phyloP scores from a whole-genome alignment of 164 flowering plant genomes.

The Liriodendron chinense region DNA sequence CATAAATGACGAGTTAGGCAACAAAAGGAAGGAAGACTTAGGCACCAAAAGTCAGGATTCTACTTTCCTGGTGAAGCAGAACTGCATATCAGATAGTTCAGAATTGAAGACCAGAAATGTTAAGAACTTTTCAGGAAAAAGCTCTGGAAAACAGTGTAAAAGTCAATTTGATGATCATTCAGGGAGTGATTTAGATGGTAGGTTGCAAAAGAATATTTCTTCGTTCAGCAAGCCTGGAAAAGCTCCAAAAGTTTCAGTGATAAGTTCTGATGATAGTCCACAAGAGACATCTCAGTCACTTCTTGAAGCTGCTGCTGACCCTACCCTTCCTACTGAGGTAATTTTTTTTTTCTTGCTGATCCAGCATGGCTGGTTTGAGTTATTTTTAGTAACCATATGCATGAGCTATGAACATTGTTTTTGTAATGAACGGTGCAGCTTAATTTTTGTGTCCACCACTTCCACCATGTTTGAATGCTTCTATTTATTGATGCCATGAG shows the following conservation, averaged over 20 bases:
- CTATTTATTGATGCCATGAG: slow-evolving; percentile 6
- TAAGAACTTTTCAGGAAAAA: slow-evolving; percentile 27
- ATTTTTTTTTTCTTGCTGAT: not conserved
- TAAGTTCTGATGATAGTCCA: slow-evolving; percentile 24
- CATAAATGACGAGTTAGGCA: slow-evolving; percentile 20
- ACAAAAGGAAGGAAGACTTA: slow-evolving; percentile 29
- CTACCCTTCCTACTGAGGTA: slow-evolving; percentile 83
- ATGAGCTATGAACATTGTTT: not conserved
- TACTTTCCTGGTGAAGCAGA: slow-evolving; percentile 34
- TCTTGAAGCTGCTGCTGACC: slow-evolving; percentile 52
- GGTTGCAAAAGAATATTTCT: slow-evolving; percentile 21
- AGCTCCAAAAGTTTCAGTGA: slow-evolving; percentile 21
- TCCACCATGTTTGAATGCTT: not conserved
- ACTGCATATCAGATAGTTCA: slow-evolving; percentile 30
- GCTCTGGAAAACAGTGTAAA: slow-evolving; percentile 28
- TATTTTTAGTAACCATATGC: not conserved
- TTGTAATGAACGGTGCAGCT: not conserved
- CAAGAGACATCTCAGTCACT: slow-evolving; percentile 30
- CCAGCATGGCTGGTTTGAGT: not conserved
- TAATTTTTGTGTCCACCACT: not conserved
- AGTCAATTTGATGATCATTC: slow-evolving; percentile 35
- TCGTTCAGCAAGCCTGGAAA: slow-evolving; percentile 29
- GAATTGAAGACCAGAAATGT: slow-evolving; percentile 28
- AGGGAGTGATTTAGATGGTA: slow-evolving; percentile 40
- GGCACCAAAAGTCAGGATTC: slow-evolving; percentile 33